Base-by-base conservation (phyloP, 2,329 filamentous ascomycete genomes). In the Apiospora phragmitis region DNA sequence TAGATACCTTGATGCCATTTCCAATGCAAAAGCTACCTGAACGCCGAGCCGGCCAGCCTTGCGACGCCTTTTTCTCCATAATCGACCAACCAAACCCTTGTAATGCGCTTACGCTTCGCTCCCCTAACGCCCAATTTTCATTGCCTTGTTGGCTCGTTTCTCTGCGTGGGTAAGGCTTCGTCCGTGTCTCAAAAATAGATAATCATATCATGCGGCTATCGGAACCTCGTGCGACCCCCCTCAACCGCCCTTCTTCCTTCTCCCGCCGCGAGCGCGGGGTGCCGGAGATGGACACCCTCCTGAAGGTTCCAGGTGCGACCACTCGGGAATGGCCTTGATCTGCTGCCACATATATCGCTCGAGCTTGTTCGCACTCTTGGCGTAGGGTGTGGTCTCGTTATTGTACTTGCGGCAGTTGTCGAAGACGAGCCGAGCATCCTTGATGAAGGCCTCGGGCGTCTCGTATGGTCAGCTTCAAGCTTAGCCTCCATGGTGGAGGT, bases 391-490 rank as follows among this genome's bases (percentile, higher is more conserved):
- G 59, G 86, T 97, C 83, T 98, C 95, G 76, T 95, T 97, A 79
- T 99, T 99, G 85, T 98, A 99, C 78, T 93, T 92, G 75, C 95
- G 91, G 81, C 96, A 99, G 81, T 99, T 99, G 80, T 95, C 90
- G 77, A 97, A 98, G 74, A 99, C 91, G 77, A 98, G 89, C 78
- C 91, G 92, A 12, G 95, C 93, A 80, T 99, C 96, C 73, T 88
- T 89, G 83, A 95, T 91, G 76, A 99, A 98, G 77, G 98, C 96
- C 79, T 98, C 94, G 0, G 96, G 95, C 0, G 90, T 94, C 21
- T 91, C 89, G 79, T 99, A 99, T 95, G 89, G 82, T 98, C 96
- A 49, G 94, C 94, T 78, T 98, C 95, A 73, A 98, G 92, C 82
- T 97, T 97, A 75, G 90, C 91, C 82, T 98, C 96, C 95, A 99